These are phyloP conservation scores for Talaromyces sp. DNA, from an alignment of 2,329 filamentous ascomycete genomes.

Conservation along the genomic window DNA sequence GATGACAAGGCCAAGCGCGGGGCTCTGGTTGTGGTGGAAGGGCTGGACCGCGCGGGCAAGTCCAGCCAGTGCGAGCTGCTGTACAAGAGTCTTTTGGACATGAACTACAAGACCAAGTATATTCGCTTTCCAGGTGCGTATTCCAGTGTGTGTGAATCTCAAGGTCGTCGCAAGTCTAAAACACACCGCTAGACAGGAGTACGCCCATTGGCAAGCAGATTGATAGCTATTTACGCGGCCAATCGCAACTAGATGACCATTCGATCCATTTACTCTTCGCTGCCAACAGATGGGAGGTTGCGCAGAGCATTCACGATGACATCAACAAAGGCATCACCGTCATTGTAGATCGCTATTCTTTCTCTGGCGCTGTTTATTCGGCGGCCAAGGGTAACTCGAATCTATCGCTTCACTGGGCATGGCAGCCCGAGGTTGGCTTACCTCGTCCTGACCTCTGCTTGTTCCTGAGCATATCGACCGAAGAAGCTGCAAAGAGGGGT, in stretches of 20 bases:
- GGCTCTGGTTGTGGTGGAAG: constrained; percentile 78
- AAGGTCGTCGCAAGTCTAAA: constrained; percentile 9
- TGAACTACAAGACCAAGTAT: constrained; percentile 51
- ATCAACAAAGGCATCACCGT: constrained; percentile 67
- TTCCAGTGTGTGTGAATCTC: constrained; percentile 6
- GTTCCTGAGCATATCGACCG: constrained; percentile 76
- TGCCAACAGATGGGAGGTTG: constrained; percentile 80
- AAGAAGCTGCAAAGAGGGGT: constrained; percentile 68
- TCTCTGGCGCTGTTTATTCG: constrained; percentile 89
- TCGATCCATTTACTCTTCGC: constrained; percentile 86
- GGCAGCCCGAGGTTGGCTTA: constrained; percentile 76
- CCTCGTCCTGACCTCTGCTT: constrained; percentile 82
- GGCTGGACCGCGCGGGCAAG: constrained; percentile 85
- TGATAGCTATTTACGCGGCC: constrained; percentile 69
- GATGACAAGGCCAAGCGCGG: constrained; percentile 47
- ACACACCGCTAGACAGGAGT: constrained; percentile 58
- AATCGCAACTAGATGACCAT: constrained; percentile 74
- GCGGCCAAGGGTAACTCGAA: constrained; percentile 74
- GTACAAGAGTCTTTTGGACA: constrained; percentile 46
- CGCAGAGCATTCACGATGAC: constrained; percentile 36
- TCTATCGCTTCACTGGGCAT: constrained; percentile 72
- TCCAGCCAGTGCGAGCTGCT: constrained; percentile 79
- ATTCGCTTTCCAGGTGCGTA: constrained; percentile 61
- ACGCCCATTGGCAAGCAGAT: constrained; percentile 87
- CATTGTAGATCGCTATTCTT: constrained; percentile 89